These are phyloP conservation scores for Durusdinium trenchii DNA, from an alignment of 73 alveolate species.

Conservation along the genomic window DNA sequence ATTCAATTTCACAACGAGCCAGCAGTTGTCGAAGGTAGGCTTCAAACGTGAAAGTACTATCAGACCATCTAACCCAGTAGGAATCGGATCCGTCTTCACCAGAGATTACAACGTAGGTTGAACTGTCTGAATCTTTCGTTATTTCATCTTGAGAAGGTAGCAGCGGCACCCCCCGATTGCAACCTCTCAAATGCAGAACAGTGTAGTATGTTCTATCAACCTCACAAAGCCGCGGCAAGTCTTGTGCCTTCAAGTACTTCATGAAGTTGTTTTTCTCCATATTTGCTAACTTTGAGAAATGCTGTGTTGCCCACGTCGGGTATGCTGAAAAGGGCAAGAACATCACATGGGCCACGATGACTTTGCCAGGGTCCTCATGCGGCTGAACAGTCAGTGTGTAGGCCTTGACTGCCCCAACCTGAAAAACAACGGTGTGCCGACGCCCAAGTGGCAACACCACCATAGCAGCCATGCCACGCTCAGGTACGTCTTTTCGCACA, in stretches of 20 bases:
- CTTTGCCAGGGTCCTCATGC: conserved; percentile 45
- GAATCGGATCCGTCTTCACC: conserved; percentile 75
- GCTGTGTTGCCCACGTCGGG: conserved; percentile 58
- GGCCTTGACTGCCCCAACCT: conserved; percentile 85
- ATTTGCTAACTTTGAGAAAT: conserved; percentile 35
- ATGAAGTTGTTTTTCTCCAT: conserved; percentile 1
- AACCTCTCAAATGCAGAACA: conserved; percentile 55
- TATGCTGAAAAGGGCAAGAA: conserved; percentile 58
- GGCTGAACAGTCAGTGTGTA: conserved; percentile 70
- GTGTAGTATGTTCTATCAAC: conserved; percentile 26
- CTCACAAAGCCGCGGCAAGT: conserved; percentile 31
- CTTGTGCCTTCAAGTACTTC: neutral
- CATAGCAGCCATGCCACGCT: conserved; percentile 83
- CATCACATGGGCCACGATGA: conserved; percentile 58
- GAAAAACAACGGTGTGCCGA: conserved; percentile 77
- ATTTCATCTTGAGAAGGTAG: neutral
- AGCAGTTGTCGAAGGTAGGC: conserved; percentile 30
- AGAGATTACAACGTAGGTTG: neutral
- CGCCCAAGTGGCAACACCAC: conserved; percentile 71
- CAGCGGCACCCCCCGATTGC: conserved; percentile 82
- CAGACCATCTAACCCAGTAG: conserved; percentile 60
- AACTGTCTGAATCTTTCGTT: neutral
- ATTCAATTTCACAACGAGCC: neutral
- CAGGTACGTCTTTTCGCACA: conserved; percentile 65
- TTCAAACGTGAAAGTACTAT: conserved; percentile 9